phyloP scores from a whole-genome alignment of 257 asterid genomes.

The Primulina huaijiensis region DNA sequence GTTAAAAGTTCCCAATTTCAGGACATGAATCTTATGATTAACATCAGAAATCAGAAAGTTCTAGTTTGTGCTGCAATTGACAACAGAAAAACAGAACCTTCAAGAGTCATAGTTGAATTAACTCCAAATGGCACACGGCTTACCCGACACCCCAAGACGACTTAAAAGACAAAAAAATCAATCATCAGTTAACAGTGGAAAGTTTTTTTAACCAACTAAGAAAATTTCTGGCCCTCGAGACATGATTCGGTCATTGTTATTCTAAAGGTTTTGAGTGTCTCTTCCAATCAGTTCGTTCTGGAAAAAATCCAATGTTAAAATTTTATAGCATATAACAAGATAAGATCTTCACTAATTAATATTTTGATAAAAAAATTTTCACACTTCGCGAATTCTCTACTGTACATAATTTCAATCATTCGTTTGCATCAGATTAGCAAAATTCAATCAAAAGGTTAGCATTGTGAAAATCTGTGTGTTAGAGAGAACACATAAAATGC shows the following conservation, averaged over 20 bases:
- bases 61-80: not conserved
- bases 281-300: not conserved
- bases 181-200: not conserved
- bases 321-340: not conserved
- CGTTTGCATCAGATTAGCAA: not conserved
- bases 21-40: not conserved
- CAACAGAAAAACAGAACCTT: not conserved
- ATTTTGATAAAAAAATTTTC: not conserved
- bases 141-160: not conserved
- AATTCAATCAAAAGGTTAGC: not conserved
- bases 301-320: not conserved
- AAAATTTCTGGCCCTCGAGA: not conserved
- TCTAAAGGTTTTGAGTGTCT: not conserved
- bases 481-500: not conserved
- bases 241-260: not conserved
- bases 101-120: not conserved
- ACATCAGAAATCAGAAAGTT: not conserved
- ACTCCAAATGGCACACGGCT: not conserved
- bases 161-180: not conserved
- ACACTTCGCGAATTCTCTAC: not conserved
- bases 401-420: not conserved
- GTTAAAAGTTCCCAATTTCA: no score
- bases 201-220: not conserved
- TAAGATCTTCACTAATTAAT: not conserved
- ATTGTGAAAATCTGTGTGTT: not conserved